Percentiles rank a stretch among this genome's conserved stretches.
phyloP scores from a whole-genome alignment of 306 rosid genomes.

The Vigna reflexopilosa region DNA sequence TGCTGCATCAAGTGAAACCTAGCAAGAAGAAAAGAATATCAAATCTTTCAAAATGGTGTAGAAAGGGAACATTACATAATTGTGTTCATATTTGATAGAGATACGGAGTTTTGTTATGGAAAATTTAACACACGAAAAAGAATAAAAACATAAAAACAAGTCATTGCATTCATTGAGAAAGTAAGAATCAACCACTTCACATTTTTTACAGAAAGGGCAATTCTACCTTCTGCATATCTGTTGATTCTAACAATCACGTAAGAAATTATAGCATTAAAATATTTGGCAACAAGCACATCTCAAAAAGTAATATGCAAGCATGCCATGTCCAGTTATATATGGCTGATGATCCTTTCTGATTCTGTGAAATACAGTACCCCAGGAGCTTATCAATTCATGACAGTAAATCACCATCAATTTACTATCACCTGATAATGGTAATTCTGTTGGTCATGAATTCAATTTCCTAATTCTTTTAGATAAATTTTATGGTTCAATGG shows the following conservation, averaged over 20 bases:
- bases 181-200: background rate
- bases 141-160: too few species aligned
- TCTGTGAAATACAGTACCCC: background rate
- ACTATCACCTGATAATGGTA: background rate
- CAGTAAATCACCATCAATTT: background rate
- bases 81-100: too few species aligned
- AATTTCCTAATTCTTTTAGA: background rate
- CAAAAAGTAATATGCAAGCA: slow-evolving; percentile 23
- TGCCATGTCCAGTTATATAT: background rate
- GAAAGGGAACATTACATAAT: too few species aligned
- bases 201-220: background rate
- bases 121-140: too few species aligned
- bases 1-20: slow-evolving; percentile 93
- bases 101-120: too few species aligned
- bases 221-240: slow-evolving; percentile 5
- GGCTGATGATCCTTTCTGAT: background rate
- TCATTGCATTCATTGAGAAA: background rate
- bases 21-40: slow-evolving; percentile 28
- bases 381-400: background rate
- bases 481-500: background rate
- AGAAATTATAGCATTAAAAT: background rate
- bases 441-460: background rate
- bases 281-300: slow-evolving; percentile 12
- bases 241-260: background rate
- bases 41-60: slow-evolving; percentile 23